These are phyloP conservation scores for Begonia fuchsioides DNA, from an alignment of 306 rosid species.

Conservation along the genomic window DNA sequence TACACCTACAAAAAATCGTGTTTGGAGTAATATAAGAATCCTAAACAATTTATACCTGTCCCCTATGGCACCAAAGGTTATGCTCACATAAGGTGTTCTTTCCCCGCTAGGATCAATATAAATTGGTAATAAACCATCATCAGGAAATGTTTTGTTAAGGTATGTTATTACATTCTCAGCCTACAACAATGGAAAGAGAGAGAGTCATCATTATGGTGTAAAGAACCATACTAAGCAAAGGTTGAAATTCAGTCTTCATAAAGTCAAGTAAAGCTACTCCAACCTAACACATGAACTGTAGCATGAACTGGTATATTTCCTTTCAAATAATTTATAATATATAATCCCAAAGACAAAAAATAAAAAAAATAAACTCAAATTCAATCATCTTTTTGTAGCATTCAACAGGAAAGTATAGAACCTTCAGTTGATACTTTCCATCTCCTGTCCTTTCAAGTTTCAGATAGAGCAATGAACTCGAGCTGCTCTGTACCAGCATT, in stretches of 20 bases:
- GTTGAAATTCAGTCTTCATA: too few relatives aligned
- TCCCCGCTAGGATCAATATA: constrained; percentile 68
- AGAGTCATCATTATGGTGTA: neutral
- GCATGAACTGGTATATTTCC: too few relatives aligned
- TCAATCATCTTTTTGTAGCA: too few relatives aligned
- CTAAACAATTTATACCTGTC: constrained; percentile 47
- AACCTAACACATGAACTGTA: too few relatives aligned
- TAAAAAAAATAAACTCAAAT: too few relatives aligned
- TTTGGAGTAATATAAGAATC: too few relatives aligned
- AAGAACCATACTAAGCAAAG: neutral
- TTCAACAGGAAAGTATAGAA: constrained; percentile 6
- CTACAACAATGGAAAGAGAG: constrained; percentile 29
- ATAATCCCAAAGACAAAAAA: too few relatives aligned
- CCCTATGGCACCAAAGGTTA: constrained; percentile 98
- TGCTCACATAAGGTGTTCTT: constrained; percentile 37
- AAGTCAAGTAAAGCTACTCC: too few relatives aligned
- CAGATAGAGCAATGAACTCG: constrained; percentile 92
- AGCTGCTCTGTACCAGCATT: constrained; percentile 98
- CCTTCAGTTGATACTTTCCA: constrained; percentile 87
- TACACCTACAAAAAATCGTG: too few relatives aligned
- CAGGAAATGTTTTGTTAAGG: constrained; percentile 72
- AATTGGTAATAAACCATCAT: constrained; percentile 91
- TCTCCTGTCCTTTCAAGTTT: constrained; percentile 97
- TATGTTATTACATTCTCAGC: constrained; percentile 65
- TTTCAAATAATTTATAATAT: too few relatives aligned